phyloP scores from a whole-genome alignment of 2,329 filamentous ascomycete genomes.

The Fusarium chlamydosporum region DNA sequence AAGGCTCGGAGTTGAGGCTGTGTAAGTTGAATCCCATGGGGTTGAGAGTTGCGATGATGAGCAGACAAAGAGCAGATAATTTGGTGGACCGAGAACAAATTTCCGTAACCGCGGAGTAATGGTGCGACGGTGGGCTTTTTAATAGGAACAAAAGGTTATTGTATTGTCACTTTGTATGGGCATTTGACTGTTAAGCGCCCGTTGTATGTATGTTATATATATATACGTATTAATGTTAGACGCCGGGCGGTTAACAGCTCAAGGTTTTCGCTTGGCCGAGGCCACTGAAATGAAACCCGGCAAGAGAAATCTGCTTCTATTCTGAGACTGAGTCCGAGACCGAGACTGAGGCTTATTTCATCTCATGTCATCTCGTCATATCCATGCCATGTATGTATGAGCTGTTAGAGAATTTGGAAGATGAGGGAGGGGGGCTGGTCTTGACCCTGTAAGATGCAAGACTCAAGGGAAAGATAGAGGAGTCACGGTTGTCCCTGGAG shows the following conservation, averaged over 20 bases:
- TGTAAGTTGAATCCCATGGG: slow-evolving; percentile 25
- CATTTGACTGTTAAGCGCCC: slow-evolving; percentile 38
- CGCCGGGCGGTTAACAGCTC: slow-evolving; percentile 41
- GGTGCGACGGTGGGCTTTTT: slow-evolving; percentile 43
- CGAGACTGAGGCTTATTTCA: slow-evolving; percentile 19
- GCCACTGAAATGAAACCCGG: slow-evolving; percentile 43
- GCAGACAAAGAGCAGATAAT: slow-evolving; percentile 11
- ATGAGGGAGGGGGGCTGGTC: slow-evolving; percentile 17
- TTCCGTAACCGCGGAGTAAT: slow-evolving; percentile 48
- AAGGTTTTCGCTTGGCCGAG: slow-evolving; percentile 28
- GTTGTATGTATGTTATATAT: slow-evolving; percentile 12
- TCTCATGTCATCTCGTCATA: slow-evolving; percentile 7
- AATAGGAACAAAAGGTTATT: slow-evolving; percentile 18
- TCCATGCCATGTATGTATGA: slow-evolving; percentile 8
- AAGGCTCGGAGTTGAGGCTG: slow-evolving; percentile 27
- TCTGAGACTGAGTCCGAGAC: slow-evolving; percentile 41
- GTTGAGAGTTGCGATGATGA: not conserved
- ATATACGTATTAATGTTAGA: slow-evolving; percentile 25
- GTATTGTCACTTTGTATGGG: not conserved
- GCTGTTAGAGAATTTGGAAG: slow-evolving; percentile 20
- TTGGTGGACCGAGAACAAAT: slow-evolving; percentile 43
- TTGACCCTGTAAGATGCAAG: slow-evolving; percentile 44
- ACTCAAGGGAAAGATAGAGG: not conserved
- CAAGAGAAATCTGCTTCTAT: slow-evolving; percentile 40
- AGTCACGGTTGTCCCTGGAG: slow-evolving; percentile 36